phyloP scores from a whole-genome alignment of 2,329 filamentous ascomycete genomes.

The Colletotrichum sp. region DNA sequence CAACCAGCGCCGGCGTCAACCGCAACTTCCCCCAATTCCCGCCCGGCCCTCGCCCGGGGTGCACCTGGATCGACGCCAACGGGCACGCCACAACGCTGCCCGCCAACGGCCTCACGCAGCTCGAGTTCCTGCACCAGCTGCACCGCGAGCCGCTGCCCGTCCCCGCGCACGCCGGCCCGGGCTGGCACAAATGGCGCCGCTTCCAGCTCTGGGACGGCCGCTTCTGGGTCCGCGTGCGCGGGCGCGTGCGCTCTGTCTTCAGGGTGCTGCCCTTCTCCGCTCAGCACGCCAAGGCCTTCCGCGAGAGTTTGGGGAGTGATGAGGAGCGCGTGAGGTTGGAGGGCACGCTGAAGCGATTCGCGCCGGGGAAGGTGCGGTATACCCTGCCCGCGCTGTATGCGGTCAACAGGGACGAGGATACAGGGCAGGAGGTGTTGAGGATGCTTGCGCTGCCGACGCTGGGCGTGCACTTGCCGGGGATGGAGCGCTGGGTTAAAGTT shows the following conservation, averaged over 20 bases:
- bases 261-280: constrained; percentile 50
- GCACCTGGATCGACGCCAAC: not conserved
- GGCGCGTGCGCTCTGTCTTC: constrained; percentile 46
- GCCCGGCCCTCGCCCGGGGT: not conserved
- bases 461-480: constrained; percentile 48
- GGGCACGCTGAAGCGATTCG: constrained; percentile 50
- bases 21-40: constrained; percentile 2
- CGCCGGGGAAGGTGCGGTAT: constrained; percentile 60
- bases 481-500: constrained; percentile 54
- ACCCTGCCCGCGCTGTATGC: constrained; percentile 61
- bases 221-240: constrained; percentile 61
- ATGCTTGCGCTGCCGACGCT: constrained; percentile 61
- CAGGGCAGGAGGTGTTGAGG: constrained; percentile 32
- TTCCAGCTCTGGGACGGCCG: constrained; percentile 63
- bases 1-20: not conserved
- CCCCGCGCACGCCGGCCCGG: not conserved
- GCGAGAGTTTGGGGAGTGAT: constrained; percentile 41
- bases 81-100: not conserved
- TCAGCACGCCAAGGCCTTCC: constrained; percentile 52
- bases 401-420: constrained; percentile 31
- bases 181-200: constrained; percentile 31
- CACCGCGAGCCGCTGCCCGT: not conserved
- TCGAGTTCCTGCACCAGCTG: not conserved
- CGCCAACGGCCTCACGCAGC: not conserved
- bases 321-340: constrained; percentile 39